These are phyloP conservation scores for Gossypium rotundifolium DNA, from an alignment of 345 rosid species.

Conservation along the genomic window DNA sequence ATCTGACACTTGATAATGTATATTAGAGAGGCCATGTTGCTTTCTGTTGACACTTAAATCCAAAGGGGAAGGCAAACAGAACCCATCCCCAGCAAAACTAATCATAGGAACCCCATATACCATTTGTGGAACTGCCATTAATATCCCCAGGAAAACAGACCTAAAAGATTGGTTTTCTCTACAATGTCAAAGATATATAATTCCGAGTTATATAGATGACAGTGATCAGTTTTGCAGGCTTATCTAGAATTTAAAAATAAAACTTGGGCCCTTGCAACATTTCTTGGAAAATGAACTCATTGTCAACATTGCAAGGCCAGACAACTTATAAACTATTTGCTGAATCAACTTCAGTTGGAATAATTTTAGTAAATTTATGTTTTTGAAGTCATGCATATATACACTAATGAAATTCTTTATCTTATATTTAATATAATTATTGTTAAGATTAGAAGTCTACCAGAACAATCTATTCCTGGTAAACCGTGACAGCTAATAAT, in stretches of 20 bases:
- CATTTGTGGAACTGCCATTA: background rate
- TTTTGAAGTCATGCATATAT: background rate
- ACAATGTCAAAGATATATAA: background rate
- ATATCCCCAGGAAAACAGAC: background rate
- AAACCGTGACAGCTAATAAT: background rate
- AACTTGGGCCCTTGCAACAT: background rate
- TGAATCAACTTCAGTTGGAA: background rate
- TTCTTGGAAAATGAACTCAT: background rate
- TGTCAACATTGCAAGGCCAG: background rate
- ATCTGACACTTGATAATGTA: conserved; percentile 43
- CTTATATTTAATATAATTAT: no score
- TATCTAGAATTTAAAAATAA: background rate
- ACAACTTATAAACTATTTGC: background rate
- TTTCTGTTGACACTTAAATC: conserved; percentile 47
- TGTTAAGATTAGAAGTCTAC: background rate
- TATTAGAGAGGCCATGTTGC: conserved; percentile 28
- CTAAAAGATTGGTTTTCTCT: background rate
- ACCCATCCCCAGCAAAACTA: conserved; percentile 46
- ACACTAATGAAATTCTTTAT: background rate
- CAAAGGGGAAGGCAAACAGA: conserved; percentile 46
- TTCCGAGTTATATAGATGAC: background rate
- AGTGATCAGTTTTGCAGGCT: background rate
- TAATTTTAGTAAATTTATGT: background rate
- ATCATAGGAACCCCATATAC: conserved; percentile 16
- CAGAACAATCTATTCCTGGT: background rate